These are phyloP conservation scores for Myxozyma lipomycoides DNA, from an alignment of 805 yeast genomes.

Conservation along the genomic window DNA sequence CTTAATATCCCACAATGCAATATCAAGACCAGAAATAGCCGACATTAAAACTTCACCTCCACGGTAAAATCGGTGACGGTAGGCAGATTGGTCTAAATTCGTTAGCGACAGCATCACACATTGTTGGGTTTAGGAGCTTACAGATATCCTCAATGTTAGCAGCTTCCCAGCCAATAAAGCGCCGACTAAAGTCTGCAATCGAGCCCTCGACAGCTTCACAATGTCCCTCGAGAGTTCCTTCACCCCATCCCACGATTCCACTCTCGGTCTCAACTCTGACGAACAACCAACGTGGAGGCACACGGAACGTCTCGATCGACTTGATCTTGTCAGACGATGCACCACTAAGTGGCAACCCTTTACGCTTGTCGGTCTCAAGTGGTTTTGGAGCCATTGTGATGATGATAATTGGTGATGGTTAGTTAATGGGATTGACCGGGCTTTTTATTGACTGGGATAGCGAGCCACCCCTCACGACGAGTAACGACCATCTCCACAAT, in stretches of 20 bases:
- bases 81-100: slow-evolving; percentile 22
- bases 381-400: slow-evolving; percentile 15
- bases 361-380: slow-evolving; percentile 18
- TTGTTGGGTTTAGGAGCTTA: background rate
- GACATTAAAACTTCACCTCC: slow-evolving; percentile 38
- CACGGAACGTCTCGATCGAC: slow-evolving; percentile 34
- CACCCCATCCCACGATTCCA: slow-evolving; percentile 37
- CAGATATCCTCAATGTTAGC: slow-evolving; percentile 33
- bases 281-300: slow-evolving; percentile 36
- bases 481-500: background rate
- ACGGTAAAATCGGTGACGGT: slow-evolving; percentile 36
- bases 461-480: background rate
- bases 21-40: slow-evolving; percentile 36
- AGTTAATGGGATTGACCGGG: background rate
- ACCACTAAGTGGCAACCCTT: slow-evolving; percentile 16
- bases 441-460: background rate
- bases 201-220: slow-evolving; percentile 38
- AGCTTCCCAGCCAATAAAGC: slow-evolving; percentile 37
- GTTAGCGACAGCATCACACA: slow-evolving; percentile 1
- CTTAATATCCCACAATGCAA: slow-evolving; percentile 38
- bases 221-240: slow-evolving; percentile 37
- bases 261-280: slow-evolving; percentile 33
- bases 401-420: background rate
- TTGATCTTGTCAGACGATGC: slow-evolving; percentile 23
- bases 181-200: slow-evolving; percentile 33